Conservation (phyloP, 768 basidiomycete genomes). For the Butyriboletus loyo region DNA sequence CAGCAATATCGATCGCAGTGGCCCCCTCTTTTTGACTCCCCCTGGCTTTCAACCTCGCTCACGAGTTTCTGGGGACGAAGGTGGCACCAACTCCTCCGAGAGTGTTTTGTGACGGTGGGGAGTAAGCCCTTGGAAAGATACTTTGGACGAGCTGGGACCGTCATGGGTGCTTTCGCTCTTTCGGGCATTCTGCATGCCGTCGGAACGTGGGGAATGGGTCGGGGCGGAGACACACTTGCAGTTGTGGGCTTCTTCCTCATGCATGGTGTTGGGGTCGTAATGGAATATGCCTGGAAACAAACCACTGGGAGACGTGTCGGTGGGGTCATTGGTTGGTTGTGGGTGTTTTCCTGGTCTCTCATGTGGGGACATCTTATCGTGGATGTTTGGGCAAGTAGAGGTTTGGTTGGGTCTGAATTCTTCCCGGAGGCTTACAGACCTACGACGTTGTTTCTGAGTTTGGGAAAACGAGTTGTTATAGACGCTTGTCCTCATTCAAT, state of each 20-base stretch:
- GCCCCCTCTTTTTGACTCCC: slow-evolving; percentile 61
- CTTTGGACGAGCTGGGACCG: slow-evolving; percentile 45
- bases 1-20: slow-evolving; percentile 50
- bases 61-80: slow-evolving; percentile 56
- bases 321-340: slow-evolving; percentile 50
- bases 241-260: slow-evolving; percentile 55
- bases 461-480: not conserved
- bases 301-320: slow-evolving; percentile 43
- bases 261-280: slow-evolving; percentile 49
- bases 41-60: slow-evolving; percentile 59
- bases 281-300: slow-evolving; percentile 48
- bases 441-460: slow-evolving; percentile 9
- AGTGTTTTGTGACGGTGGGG: slow-evolving; percentile 52
- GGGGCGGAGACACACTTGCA: slow-evolving; percentile 42
- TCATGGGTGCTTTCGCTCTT: slow-evolving; percentile 57
- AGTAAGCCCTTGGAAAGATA: slow-evolving; percentile 39
- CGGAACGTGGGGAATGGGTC: slow-evolving; percentile 57
- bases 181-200: slow-evolving; percentile 62
- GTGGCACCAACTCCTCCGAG: slow-evolving; percentile 72
- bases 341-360: slow-evolving; percentile 48
- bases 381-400: slow-evolving; percentile 37
- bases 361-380: slow-evolving; percentile 46
- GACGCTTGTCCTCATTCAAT: not conserved
- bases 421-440: slow-evolving; percentile 19
- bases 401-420: slow-evolving; percentile 17